These are phyloP conservation scores for Trichaptum fuscoviolaceum DNA, from an alignment of 768 basidiomycete genomes.

Conservation along the genomic window DNA sequence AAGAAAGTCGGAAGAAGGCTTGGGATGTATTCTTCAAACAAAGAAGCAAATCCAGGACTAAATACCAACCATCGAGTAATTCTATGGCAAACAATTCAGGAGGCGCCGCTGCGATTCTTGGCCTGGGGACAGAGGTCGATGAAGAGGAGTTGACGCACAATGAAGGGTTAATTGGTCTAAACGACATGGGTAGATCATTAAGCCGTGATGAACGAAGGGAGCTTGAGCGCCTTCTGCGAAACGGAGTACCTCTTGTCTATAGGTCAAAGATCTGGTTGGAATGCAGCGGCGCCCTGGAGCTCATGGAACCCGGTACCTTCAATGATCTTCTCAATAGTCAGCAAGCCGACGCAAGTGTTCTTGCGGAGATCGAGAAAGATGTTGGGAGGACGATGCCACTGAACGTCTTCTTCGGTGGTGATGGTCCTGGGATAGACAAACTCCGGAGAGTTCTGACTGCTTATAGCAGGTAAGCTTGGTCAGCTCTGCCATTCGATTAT, in stretches of 20 bases:
- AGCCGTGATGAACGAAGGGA: conserved; percentile 68
- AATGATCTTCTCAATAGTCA: conserved; percentile 66
- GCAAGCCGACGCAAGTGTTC: conserved; percentile 42
- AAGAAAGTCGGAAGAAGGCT: conserved; percentile 60
- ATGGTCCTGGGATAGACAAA: conserved; percentile 92
- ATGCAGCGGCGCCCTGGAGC: conserved; percentile 89
- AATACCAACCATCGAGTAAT: conserved; percentile 22
- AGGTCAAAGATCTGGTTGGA: conserved; percentile 91
- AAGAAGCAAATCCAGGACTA: conserved; percentile 42
- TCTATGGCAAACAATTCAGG: conserved; percentile 23
- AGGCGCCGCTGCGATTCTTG: conserved; percentile 62
- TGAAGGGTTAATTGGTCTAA: conserved; percentile 86
- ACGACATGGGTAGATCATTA: conserved; percentile 76
- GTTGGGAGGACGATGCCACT: conserved; percentile 88
- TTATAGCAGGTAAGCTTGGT: conserved; percentile 73
- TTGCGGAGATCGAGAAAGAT: conserved; percentile 92
- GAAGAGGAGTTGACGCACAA: conserved; percentile 76
- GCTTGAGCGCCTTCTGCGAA: conserved; percentile 74
- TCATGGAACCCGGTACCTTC: conserved; percentile 88
- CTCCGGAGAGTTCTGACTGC: conserved; percentile 84
- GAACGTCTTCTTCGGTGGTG: conserved; percentile 96
- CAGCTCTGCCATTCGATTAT: neutral
- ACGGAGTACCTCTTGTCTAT: conserved; percentile 83
- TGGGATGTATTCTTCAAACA: conserved; percentile 89
- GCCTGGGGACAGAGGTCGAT: conserved; percentile 55